Evolutionary conservation across 805 yeast species (phyloP), one percentile per base, ranked within the genome.

Genomic region (Nakazawaea holstii): DNA sequence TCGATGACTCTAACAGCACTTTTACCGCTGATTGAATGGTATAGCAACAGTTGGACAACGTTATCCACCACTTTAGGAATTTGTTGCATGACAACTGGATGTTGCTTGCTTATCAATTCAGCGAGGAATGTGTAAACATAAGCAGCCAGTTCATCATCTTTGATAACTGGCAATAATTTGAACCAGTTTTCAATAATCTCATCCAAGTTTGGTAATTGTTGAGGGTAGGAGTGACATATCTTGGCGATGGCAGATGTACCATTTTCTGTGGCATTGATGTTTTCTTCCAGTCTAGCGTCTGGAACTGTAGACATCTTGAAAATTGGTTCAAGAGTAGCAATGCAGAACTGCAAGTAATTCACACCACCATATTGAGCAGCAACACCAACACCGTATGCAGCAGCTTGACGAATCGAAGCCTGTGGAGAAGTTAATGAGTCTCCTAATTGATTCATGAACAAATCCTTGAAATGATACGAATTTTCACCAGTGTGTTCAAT

Each of bases 111-210:
- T 37, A 90, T 83, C 58, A 91, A 70, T 51, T 84, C 85, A 8
- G 82, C 69, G 53, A 91, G 70, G 61, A 88, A 91, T 55, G 76
- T 73, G 67, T 89, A 94, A 15, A 88, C 81, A 63, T 76, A 88
- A 13, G 89, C 81, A 4, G 97, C 97, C 4, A 95, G 95, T 55
- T 87, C 94, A 37, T 81, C 85, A 62, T 94, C 97, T 55, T 80
- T 85, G 20, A 82, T 66, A 37, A 92, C 77, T 20, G 98, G 99
- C 54, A 94, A 76, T 9, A 88, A 75, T 52, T 76, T 74, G 45
- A 94, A 69, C 98, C 98, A 94, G 51, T 77, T 84, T 29, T 73
- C 76, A 42, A 87, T 69, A 26, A 87, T 77, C 26, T 76, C 71
- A 52, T 84, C 79, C 49, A 80, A 66, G 59, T 82, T 78, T 29